Conservation (phyloP, 2,329 filamentous ascomycete species). For the Diplodia sapinea region DNA sequence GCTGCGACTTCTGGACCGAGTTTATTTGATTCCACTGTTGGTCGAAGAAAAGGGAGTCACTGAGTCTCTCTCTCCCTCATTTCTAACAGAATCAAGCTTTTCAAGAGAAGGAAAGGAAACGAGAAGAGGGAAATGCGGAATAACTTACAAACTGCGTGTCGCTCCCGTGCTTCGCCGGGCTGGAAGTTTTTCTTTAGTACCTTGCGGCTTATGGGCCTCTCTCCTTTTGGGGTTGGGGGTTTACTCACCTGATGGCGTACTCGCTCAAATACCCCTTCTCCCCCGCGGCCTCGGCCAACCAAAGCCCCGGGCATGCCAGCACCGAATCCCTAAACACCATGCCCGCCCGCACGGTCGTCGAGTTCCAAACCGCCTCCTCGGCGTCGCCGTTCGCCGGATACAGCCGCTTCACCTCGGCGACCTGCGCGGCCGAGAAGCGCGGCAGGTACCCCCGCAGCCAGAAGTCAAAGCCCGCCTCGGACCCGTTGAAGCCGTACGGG, state of each 20-base stretch:
- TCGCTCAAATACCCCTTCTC: slow-evolving; percentile 61
- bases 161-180: slow-evolving; percentile 63
- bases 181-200: too few relatives aligned
- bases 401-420: slow-evolving; percentile 49
- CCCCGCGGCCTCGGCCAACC: slow-evolving; percentile 56
- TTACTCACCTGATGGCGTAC: slow-evolving; percentile 57
- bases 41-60: not conserved
- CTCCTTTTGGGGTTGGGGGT: too few relatives aligned
- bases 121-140: too few relatives aligned
- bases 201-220: too few relatives aligned
- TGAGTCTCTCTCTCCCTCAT: slow-evolving; percentile 18
- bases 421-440: slow-evolving; percentile 48
- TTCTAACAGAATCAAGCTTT: too few relatives aligned
- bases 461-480: slow-evolving; percentile 54
- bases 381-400: slow-evolving; percentile 58
- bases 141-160: slow-evolving; percentile 61
- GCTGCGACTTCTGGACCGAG: slow-evolving; percentile 58
- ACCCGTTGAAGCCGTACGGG: slow-evolving; percentile 58
- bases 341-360: slow-evolving; percentile 59
- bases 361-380: slow-evolving; percentile 55
- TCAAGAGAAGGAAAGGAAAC: not conserved
- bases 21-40: slow-evolving; percentile 62
- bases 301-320: slow-evolving; percentile 65
- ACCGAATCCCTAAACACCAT: slow-evolving; percentile 65
- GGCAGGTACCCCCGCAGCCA: slow-evolving; percentile 65